phyloP scores from a whole-genome alignment of 192 early-diverging fungal species.

The Linnemannia exigua region DNA sequence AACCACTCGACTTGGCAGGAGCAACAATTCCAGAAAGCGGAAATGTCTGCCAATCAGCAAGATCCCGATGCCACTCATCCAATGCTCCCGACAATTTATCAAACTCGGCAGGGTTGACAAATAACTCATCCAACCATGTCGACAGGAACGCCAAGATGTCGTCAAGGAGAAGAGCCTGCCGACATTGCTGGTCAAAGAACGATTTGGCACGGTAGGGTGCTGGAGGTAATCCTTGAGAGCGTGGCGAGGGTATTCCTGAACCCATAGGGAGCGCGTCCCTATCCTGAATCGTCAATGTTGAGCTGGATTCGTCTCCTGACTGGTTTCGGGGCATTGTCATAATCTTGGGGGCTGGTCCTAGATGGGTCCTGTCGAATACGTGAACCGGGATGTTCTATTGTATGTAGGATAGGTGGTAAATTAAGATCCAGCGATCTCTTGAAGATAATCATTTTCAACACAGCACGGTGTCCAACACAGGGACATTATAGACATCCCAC shows the following conservation, averaged over 20 bases:
- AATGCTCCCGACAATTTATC: slow-evolving; percentile 35
- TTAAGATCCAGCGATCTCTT: background rate
- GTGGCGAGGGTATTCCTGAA: background rate
- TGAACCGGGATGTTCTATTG: slow-evolving; percentile 49
- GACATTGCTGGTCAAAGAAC: slow-evolving; percentile 57
- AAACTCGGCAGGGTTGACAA: slow-evolving; percentile 48
- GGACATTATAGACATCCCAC: too few species aligned
- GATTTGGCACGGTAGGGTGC: slow-evolving; percentile 33
- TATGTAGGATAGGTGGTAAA: background rate
- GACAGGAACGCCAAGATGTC: slow-evolving; percentile 46
- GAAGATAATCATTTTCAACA: too few species aligned
- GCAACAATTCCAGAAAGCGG: slow-evolving; percentile 40
- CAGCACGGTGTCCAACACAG: too few species aligned
- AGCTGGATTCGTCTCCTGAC: background rate
- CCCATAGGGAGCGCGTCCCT: background rate
- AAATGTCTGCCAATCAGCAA: slow-evolving; percentile 48
- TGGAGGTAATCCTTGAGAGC: slow-evolving; percentile 17
- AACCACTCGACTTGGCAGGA: background rate
- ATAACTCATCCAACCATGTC: slow-evolving; percentile 46
- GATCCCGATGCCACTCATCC: slow-evolving; percentile 46
- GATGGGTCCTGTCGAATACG: slow-evolving; percentile 47
- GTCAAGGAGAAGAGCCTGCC: slow-evolving; percentile 43
- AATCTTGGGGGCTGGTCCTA: slow-evolving; percentile 23
- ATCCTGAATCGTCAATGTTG: background rate
- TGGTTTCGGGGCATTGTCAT: slow-evolving; percentile 11